Evolutionary conservation across 1,284 basidiomycete species (phyloP).

Genomic region (Cystobasidium slooffiae): DNA sequence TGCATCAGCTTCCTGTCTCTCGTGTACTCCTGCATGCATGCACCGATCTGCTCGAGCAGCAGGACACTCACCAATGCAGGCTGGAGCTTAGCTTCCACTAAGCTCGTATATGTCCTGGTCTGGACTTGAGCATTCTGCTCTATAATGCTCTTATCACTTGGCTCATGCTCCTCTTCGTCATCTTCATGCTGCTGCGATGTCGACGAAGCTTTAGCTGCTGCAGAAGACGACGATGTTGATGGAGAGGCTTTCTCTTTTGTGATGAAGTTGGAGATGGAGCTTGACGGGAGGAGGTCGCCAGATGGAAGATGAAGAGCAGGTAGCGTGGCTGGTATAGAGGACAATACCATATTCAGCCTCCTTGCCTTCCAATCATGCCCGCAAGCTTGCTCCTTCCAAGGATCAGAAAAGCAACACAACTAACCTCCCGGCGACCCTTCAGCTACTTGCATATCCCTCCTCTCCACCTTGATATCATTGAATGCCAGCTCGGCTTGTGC

Average conservation of each 20-base stretch:
- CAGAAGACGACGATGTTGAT: too few relatives aligned
- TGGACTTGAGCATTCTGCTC: conserved; percentile 29
- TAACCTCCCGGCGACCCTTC: conserved; percentile 40
- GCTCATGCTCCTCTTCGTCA: conserved; percentile 27
- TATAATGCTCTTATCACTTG: conserved; percentile 16
- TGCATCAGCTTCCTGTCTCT: conserved; percentile 1
- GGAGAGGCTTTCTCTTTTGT: conserved; percentile 15
- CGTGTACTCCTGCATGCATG: not conserved
- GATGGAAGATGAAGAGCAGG: conserved; percentile 35
- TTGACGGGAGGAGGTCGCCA: conserved; percentile 35
- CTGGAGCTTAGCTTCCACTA: conserved; percentile 39
- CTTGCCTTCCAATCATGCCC: too few relatives aligned
- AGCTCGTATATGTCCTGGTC: conserved; percentile 21
- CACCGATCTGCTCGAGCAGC: not conserved
- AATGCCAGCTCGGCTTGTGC: conserved; percentile 38
- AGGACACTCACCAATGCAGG: conserved; percentile 25
- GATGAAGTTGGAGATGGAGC: conserved; percentile 28
- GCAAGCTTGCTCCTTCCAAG: too few relatives aligned
- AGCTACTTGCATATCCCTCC: conserved; percentile 21
- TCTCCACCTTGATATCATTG: conserved; percentile 19
- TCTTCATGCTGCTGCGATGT: not conserved
- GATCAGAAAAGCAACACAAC: not conserved
- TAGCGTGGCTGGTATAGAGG: conserved; percentile 7
- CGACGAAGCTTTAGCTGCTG: conserved; percentile 18
- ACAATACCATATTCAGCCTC: not conserved